A percentile compares a stretch with the other conserved stretches of the same genome.
phyloP scores from a whole-genome alignment of 2,329 filamentous ascomycete species.

The Talaromyces atroroseus region DNA sequence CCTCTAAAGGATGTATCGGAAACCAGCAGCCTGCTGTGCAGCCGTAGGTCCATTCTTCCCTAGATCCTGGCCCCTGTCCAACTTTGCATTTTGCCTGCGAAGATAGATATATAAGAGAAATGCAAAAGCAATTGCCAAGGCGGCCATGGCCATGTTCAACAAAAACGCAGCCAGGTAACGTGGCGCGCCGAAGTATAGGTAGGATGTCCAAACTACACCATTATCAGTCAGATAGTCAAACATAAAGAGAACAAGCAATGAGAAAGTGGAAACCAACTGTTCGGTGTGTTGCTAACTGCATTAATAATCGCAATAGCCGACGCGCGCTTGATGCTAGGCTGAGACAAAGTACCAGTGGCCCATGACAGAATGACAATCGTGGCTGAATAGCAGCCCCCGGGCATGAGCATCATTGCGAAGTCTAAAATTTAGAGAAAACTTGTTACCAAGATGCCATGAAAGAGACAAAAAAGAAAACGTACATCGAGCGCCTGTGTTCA shows the following conservation, averaged over 20 bases:
- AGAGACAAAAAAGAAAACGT: not conserved
- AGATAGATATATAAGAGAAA: slow-evolving; percentile 18
- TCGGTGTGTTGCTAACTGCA: slow-evolving; percentile 16
- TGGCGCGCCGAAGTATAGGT: slow-evolving; percentile 21
- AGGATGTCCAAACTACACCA: slow-evolving; percentile 19
- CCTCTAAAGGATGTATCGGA: slow-evolving; percentile 16
- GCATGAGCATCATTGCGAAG: slow-evolving; percentile 29
- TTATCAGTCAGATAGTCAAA: slow-evolving; percentile 3
- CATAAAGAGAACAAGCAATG: not conserved
- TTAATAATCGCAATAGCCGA: slow-evolving; percentile 17
- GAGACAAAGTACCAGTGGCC: slow-evolving; percentile 13
- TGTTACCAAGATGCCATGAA: not conserved
- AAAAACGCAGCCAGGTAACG: slow-evolving; percentile 21
- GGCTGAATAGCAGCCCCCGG: slow-evolving; percentile 15
- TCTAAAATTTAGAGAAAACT: slow-evolving; percentile 13
- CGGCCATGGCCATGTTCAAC: slow-evolving; percentile 19
- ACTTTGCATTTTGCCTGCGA: slow-evolving; percentile 19
- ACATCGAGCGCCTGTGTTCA: slow-evolving; percentile 24
- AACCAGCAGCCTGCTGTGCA: slow-evolving; percentile 18
- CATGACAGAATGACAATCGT: slow-evolving; percentile 16
- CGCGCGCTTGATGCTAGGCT: slow-evolving; percentile 16
- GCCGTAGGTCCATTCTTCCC: slow-evolving; percentile 20
- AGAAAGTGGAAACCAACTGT: slow-evolving; percentile 11
- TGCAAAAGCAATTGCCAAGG: slow-evolving; percentile 18
- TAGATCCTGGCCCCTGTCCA: slow-evolving; percentile 18